phyloP scores from a whole-genome alignment of 129 eudicot species.

The Flaveria trinervia region DNA sequence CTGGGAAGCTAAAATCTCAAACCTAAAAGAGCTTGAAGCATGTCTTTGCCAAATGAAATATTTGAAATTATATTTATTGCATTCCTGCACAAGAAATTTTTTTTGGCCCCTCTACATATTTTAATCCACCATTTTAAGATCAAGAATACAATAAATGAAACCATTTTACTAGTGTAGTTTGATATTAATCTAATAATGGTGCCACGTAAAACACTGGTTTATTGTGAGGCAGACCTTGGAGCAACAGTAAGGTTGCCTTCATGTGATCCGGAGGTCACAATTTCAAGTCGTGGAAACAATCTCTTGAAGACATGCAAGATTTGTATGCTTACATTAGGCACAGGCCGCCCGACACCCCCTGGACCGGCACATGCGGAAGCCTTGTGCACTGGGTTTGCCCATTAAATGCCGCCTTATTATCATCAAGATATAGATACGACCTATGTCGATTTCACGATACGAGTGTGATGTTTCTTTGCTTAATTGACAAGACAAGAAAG shows the following conservation, averaged over 20 bases:
- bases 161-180: background rate
- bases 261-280: too few relatives aligned
- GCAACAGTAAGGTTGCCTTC: too few relatives aligned
- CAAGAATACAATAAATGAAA: constrained; percentile 8
- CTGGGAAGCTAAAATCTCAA: constrained; percentile 33
- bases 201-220: background rate
- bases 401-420: background rate
- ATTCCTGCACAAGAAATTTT: constrained; percentile 17
- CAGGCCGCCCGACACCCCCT: too few relatives aligned
- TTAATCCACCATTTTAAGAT: constrained; percentile 14
- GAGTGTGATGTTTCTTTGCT: constrained; percentile 15
- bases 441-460: constrained; percentile 16
- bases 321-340: too few relatives aligned
- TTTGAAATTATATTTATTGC: constrained; percentile 25
- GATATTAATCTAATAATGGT: constrained; percentile 1
- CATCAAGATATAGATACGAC: background rate
- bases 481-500: constrained; percentile 22
- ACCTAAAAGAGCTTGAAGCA: constrained; percentile 26
- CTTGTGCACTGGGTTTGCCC: too few relatives aligned
- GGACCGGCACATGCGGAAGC: too few relatives aligned
- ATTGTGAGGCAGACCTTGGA: too few relatives aligned
- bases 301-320: too few relatives aligned
- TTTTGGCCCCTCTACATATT: constrained; percentile 20
- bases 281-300: too few relatives aligned
- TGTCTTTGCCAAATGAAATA: constrained; percentile 18